Evolutionary conservation across 257 asterid genomes (phyloP).

Genomic region (Paulownia fortunei): DNA sequence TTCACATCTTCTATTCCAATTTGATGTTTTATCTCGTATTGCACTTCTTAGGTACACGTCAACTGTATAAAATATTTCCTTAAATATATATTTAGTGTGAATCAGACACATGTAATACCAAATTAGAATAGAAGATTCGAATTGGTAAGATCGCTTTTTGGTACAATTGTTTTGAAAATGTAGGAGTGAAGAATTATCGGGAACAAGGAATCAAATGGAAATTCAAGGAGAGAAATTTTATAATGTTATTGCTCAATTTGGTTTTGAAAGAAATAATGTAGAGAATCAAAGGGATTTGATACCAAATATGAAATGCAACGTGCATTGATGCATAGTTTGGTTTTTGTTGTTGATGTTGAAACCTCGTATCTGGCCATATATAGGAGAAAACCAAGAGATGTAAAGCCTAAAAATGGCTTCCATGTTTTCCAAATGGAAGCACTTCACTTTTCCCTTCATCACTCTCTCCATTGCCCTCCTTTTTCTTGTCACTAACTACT

Average conservation of each 20-base stretch:
- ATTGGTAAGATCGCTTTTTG: too few species aligned
- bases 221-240: not conserved
- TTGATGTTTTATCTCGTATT: too few species aligned
- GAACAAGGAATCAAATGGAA: not conserved
- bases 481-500: constrained; percentile 47
- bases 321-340: constrained; percentile 20
- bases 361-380: constrained; percentile 26
- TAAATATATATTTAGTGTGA: too few species aligned
- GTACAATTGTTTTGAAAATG: too few species aligned
- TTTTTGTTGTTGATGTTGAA: constrained; percentile 7
- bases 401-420: constrained; percentile 45
- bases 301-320: constrained; percentile 28
- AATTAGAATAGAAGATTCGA: too few species aligned
- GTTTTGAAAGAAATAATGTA: too few species aligned
- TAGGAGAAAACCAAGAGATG: constrained; percentile 7
- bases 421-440: constrained; percentile 44
- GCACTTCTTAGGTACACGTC: too few species aligned
- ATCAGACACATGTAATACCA: too few species aligned
- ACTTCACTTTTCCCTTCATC: constrained; percentile 40
- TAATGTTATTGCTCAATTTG: constrained; percentile 20
- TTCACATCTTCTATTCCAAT: too few species aligned
- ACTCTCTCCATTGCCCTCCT: constrained; percentile 45
- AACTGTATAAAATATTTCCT: too few species aligned
- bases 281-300: constrained; percentile 33
- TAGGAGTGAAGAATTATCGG: too few species aligned